Base-by-base conservation (phyloP, 441 rosid genomes). In the Erodium chrysanthum region DNA sequence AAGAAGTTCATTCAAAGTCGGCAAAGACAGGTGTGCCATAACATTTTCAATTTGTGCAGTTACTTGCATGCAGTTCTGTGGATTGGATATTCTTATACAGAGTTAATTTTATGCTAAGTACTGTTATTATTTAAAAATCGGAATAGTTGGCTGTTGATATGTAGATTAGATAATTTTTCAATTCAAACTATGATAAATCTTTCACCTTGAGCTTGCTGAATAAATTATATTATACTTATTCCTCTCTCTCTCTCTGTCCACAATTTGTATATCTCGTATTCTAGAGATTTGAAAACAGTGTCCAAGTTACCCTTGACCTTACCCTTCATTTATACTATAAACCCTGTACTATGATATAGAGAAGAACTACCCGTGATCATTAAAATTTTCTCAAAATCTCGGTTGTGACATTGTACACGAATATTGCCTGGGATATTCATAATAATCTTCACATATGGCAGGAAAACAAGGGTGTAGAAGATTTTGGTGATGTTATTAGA, bases 401-500 rank as follows among this genome's bases (percentile, higher is more conserved):
- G 9, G 46, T 40, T 40, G 46, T 40, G 46, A 12, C 4, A 37
- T 37, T 37, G 46, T 40, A 8, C 46, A 40, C 1, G 12, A 40
- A 40, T 40, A 40, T 40, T 40, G 46, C 46, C 12, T 9, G 11
- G 46, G 46, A 11, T 8, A 2, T 40, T 40, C 46, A 40, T 40
- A 11, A 40, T 40, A 7, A 40, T 40, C 20, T 50, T 50, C 20
- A 22, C 67, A 71, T 66, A 44, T 76, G 71, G 71, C 83, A 95
- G 98, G 99, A 90, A 69, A 91, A 77, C 80, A 95, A 92, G 81
- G 98, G 98, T 70, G 97, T 95, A 10, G 99, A 92, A 77, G 98
- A 92, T 84, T 78, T 95, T 56, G 91, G 96, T 73, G 99, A 85
- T 83, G 90, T 95, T 69, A 87, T 95, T 70, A 82, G 99, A 83